These are phyloP conservation scores for Boletus coccyginus DNA, from an alignment of 768 basidiomycete species.

Conservation along the genomic window DNA sequence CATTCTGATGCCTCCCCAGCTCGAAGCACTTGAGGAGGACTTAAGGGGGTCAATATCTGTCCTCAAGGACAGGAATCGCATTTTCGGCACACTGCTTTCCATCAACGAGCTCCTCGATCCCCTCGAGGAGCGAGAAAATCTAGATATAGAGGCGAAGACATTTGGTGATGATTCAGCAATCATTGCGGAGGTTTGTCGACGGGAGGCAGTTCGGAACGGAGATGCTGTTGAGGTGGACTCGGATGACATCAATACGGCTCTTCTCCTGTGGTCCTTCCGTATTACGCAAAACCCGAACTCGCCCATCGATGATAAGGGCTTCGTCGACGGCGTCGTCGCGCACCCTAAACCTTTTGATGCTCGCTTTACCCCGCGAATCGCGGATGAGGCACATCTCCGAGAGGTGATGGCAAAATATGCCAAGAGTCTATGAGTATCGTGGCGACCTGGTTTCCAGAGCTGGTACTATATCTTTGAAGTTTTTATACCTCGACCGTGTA, in stretches of 20 bases:
- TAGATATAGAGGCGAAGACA: too few species aligned
- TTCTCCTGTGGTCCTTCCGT: constrained; percentile 64
- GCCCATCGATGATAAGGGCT: constrained; percentile 60
- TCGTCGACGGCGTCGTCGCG: constrained; percentile 61
- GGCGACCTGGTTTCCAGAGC: neutral
- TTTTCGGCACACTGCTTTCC: too few species aligned
- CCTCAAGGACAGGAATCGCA: too few species aligned
- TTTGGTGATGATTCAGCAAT: too few species aligned
- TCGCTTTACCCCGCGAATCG: constrained; percentile 48
- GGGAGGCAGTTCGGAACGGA: too few species aligned
- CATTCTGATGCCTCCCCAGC: too few species aligned
- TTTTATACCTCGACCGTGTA: neutral
- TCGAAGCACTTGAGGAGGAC: too few species aligned
- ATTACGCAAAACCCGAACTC: constrained; percentile 47
- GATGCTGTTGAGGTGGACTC: too few species aligned
- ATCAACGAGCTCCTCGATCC: too few species aligned
- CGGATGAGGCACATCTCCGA: constrained; percentile 24
- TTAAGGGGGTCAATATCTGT: too few species aligned
- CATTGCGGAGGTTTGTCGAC: neutral
- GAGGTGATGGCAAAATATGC: constrained; percentile 26
- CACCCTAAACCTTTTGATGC: constrained; percentile 64
- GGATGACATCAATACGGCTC: constrained; percentile 60
- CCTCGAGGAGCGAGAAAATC: too few species aligned
- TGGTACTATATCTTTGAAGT: neutral
- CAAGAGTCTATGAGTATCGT: constrained; percentile 10